Evolutionary conservation across 139 green algal genomes (phyloP).

Genomic region (Micractinium sp.): DNA sequence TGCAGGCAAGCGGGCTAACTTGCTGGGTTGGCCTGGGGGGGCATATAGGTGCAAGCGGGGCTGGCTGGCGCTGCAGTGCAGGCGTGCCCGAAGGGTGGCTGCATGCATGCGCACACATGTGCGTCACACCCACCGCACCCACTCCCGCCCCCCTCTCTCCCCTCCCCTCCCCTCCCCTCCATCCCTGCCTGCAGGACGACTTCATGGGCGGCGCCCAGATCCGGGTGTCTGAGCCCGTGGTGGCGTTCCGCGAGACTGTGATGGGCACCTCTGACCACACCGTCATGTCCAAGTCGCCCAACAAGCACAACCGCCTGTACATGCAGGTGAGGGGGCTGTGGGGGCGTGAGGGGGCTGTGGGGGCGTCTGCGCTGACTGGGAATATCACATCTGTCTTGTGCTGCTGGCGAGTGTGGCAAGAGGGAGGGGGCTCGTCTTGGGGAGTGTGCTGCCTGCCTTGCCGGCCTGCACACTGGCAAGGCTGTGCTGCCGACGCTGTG

Average conservation of each 20-base stretch:
- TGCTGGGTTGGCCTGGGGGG: background rate
- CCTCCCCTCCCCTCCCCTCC: background rate
- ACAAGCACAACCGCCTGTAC: constrained; percentile 99
- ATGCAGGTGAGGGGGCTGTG: constrained; percentile 72
- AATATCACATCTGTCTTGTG: too few relatives aligned
- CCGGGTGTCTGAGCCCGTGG: constrained; percentile 95
- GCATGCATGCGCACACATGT: too few relatives aligned
- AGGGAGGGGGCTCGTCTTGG: too few relatives aligned
- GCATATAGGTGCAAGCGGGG: too few relatives aligned
- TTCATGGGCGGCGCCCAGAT: constrained; percentile 99
- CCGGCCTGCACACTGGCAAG: background rate
- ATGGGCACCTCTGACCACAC: constrained; percentile 83
- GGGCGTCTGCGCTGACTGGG: background rate
- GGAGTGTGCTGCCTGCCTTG: background rate
- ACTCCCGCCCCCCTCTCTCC: background rate
- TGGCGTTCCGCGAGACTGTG: constrained; percentile 98
- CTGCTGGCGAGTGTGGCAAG: background rate
- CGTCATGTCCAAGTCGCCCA: constrained; percentile 99
- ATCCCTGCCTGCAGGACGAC: constrained; percentile 88
- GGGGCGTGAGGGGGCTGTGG: background rate
- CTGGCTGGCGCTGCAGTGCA: too few relatives aligned
- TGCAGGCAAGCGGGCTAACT: constrained; percentile 61
- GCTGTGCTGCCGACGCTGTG: background rate
- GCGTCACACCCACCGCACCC: background rate
- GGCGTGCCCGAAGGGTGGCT: too few relatives aligned